These are phyloP conservation scores for Blastocystis sp. DNA, from an alignment of 352 stramenopile genomes.

Conservation along the genomic window DNA sequence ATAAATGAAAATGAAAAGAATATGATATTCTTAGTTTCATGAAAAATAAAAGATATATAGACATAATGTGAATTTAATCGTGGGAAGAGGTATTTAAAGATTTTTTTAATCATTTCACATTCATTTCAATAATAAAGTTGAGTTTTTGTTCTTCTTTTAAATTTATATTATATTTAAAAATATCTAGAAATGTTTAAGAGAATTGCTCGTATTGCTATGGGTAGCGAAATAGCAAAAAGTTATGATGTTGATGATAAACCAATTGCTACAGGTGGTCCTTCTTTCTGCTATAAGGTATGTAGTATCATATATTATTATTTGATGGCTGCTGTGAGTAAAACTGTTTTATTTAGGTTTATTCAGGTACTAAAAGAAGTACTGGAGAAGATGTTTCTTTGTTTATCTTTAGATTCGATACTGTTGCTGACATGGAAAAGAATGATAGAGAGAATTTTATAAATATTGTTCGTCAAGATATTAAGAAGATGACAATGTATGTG, in stretches of 20 bases:
- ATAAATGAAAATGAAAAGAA: too few relatives aligned
- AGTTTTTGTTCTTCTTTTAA: too few relatives aligned
- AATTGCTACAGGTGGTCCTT: constrained; percentile 31
- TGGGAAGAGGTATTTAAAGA: too few relatives aligned
- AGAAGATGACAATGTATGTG: constrained; percentile 52
- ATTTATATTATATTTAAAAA: too few relatives aligned
- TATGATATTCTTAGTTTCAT: too few relatives aligned
- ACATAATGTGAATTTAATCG: too few relatives aligned
- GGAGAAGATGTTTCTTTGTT: constrained; percentile 36
- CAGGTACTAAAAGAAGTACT: constrained; percentile 12
- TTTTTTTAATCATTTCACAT: too few relatives aligned
- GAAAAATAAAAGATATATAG: too few relatives aligned
- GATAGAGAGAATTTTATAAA: constrained; percentile 59
- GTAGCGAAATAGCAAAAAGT: constrained; percentile 32
- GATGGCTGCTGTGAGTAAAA: too few relatives aligned
- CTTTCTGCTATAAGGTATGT: constrained; percentile 26
- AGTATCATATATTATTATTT: background rate
- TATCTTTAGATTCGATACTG: constrained; percentile 23
- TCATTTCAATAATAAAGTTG: too few relatives aligned
- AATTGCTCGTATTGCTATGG: constrained; percentile 35
- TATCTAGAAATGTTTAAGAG: too few relatives aligned
- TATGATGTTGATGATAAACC: constrained; percentile 35
- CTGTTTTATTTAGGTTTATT: constrained; percentile 8
- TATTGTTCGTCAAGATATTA: constrained; percentile 62
- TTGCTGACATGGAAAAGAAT: constrained; percentile 50